Evolutionary conservation across 179 eudicot genomes (phyloP), one percentile per base, ranked within the genome.

Genomic region (Beta macrorhiza): DNA sequence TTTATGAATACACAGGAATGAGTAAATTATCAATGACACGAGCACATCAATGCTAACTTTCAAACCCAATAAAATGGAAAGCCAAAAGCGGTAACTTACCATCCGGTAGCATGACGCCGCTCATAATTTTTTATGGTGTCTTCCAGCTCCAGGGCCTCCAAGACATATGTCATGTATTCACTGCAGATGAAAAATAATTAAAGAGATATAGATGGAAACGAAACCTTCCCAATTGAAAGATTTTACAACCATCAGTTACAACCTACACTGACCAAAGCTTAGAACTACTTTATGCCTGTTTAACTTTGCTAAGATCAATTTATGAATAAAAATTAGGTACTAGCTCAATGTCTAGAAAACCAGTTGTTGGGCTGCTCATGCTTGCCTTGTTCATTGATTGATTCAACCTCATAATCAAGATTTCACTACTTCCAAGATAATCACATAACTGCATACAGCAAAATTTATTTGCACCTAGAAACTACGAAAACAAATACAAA

Each of bases 91-190:
- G 71, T 49, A 63, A 83, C 93, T 67, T 77, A 96, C 99, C 99
- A 96, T 87, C 97, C 97, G 83, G 92, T 93, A 53, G 85, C 87
- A 89, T 83, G 80, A 37, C 96, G 89, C 16, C 87, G 89, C 68
- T 92, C 96, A 85, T 85, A 89, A 83, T 92, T 96, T 89, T 90
- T 93, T 64, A 94, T 85, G 19, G 96, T 90, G 78, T 94, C 99
- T 83, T 95, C 99, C 80, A 95, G 86, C 80, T 92, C 97, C 86
- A 96, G 92, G 74, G 99, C 97, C 89, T 92, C 96, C 84, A 86
- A 84, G 82, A 96, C 93, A 88, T 87, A 91, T 2, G 87, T 90
- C 94, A 94, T 75, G 84, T 94, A 92, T 80, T 92, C 98, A 67
- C 99, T 96, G 94, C 88, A 93, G 78, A 89, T 70, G 2, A 70